Evolutionary conservation across 176 grass and related monocot genomes (phyloP), one percentile per base, ranked within the genome.

Genomic region (Zoysia japonica): DNA sequence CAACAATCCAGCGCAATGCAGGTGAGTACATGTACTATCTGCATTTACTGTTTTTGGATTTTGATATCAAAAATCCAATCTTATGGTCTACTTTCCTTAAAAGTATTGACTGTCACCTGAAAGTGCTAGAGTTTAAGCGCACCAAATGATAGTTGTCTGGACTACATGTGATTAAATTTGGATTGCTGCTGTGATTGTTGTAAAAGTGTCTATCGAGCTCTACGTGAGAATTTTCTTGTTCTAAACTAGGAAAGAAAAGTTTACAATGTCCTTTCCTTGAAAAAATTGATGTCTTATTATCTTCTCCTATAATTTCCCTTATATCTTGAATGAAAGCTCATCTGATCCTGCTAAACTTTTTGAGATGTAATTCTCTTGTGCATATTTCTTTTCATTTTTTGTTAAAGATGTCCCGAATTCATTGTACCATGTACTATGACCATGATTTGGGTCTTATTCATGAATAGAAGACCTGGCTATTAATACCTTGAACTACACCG

Each of bases 1-100:
- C 80, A 73, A 68, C 75, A 17, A 72, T 82, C 78, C 86, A 93
- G 56, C 79, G 81, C 48, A 89, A 88, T 74, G 47, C 82, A 45
- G 28, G 92, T 93, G 72, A 94, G 84, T 87, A 11, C 54, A 74
- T 16, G 19, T 49, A 55, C 60, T 68, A 72, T 68, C 9, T 57
- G 20, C 54, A 80, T 44, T 47, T 42, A 7, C 14, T 78, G 48
- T 57, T 46, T n/a, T 66, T 48, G 61, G 3, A 28, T 62, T 75
- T 28, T 61, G 80, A 4, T 16, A 43, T 67, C 57, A 51, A 70
- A 70, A 68, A 39, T 10, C 16, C 42, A 47, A 19, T 78, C 9
- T 40, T 46, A 0, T 43, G 79, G n/a, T 83, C n/a, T 64, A 10
- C 16, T 41, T 9, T 28, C 43, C 12, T 70, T 11, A 35, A 56